Base-by-base conservation (phyloP, 2,329 filamentous ascomycete genomes). In the Fusarium sp. region DNA sequence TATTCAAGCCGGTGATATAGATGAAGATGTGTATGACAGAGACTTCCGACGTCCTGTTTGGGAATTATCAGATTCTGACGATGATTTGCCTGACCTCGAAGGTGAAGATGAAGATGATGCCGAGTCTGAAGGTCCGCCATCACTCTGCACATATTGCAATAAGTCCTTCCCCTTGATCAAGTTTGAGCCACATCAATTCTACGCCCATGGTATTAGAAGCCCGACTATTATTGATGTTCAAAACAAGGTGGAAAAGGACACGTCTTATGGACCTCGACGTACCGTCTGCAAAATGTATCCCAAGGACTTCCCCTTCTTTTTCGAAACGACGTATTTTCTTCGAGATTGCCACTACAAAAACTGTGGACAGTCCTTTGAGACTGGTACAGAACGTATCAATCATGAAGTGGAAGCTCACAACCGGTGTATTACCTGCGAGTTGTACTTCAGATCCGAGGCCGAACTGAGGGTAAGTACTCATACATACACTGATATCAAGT, bases 401-500 rank as follows among this genome's bases (percentile, higher is more conserved):
- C 48, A 50, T n/a, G 48, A 50, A 2, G 12, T 50, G 1, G 48
- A 50, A 1, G 48, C 17, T n/a, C 48, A 50, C 26, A 37, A 50
- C 26, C 32, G 32, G 2, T 50, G 48, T 20, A 50, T 50, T 3
- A 50, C 48, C 0, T 50, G 32, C 10, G 20, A 26, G 4, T 4
- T 4, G 8, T 50, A 50, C 17, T 50, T 50, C 8, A 9, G 7
- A 10, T 14, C 48, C 6, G 11, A 0, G 12, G 7, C 48, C 2
- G 9, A 30, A 6, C 32, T 50, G 3, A 20, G 37, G 12, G 32
- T 50, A 37, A 35, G 46, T 49, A 7, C 6, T 6, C 7, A 5
- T 32, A 7, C 3, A 17, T 8, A 5, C 7, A n/a, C 18, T 3
- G 4, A 5, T n/a, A 10, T 27, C 17, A 3, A 4, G 17, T n/a